Conservation (phyloP, 164 flowering plant species). For the Sedum album region DNA sequence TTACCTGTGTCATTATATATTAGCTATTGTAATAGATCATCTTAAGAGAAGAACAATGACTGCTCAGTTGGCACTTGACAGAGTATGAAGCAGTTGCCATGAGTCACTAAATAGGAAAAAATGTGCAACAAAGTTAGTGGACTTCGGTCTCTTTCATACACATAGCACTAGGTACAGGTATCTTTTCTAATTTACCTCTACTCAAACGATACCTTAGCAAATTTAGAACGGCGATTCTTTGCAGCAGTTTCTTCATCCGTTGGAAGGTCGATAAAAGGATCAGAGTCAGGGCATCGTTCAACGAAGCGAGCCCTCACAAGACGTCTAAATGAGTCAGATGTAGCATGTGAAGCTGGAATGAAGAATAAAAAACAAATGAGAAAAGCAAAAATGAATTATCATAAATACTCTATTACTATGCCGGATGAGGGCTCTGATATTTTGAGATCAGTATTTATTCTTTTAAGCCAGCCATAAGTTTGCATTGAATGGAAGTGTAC, state of each 20-base stretch:
- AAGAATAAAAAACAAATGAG: not conserved
- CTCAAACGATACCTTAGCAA: constrained; percentile 37
- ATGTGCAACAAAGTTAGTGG: not conserved
- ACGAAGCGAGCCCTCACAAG: constrained; percentile 64
- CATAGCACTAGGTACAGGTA: not conserved
- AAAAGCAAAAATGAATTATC: not conserved
- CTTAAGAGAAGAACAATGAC: not conserved
- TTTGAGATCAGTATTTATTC: too few relatives aligned
- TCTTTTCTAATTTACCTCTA: not conserved
- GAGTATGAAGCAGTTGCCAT: not conserved
- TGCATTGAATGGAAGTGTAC: too few relatives aligned
- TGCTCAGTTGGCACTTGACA: not conserved
- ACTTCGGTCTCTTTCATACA: too few relatives aligned
- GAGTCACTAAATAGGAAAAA: not conserved
- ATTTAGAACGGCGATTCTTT: constrained; percentile 47
- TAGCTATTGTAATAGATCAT: not conserved
- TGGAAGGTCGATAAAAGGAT: constrained; percentile 42
- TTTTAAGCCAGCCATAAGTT: too few relatives aligned
- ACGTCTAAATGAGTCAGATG: constrained; percentile 37
- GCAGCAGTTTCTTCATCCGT: constrained; percentile 31
- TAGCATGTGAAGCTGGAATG: constrained; percentile 22
- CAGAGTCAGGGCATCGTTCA: constrained; percentile 78
- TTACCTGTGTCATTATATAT: constrained; percentile 11
- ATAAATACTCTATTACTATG: not conserved
- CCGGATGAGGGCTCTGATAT: too few relatives aligned